Base-by-base conservation (phyloP, 768 basidiomycete genomes). In the Pleurotus citrinopileatus region DNA sequence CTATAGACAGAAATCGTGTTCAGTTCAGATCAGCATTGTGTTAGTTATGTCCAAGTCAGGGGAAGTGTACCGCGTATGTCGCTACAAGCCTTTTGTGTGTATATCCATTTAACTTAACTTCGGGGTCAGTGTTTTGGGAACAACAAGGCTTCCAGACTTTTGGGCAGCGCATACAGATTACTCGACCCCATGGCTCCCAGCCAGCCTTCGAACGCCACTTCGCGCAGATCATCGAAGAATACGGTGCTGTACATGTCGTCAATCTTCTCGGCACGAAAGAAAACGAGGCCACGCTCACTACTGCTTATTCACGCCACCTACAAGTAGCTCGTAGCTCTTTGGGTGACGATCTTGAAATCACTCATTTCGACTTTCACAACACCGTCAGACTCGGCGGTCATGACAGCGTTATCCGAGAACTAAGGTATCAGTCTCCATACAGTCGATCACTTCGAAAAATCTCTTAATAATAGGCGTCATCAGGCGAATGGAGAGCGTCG, bases 121-220 rank as follows among this genome's bases (percentile, higher is more conserved):
- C 53, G 23, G 52, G 22, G 52, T 42, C 64, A 94, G 94, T 98
- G 55, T 99, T 99, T 67, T 99, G 97, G 97, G 96, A 98, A 67
- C 96, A 99, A 64, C 94, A 96, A 70, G 94, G 93, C 23, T 67
- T 95, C 36, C 93, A 95, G 65, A 95, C 96, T 0, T 94, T 99
- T 64, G 91, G 94, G 32, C 94, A 93, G 59, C 83, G 84, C 53
- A 93, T 99, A 37, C 94, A 98, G 65, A 92, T 99, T 57, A 95
- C 94, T 10, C 86, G 95, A 10, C 96, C 97, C 1, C 88, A 92
- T 60, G 93, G 94, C 2, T 95, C 95, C 0, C 96, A 98, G 60
- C 95, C 95, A 6, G 97, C 97, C 1, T 99, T 99, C 64, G 91
- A 98, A 60, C 85, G 91, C 34, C 97, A 99, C 70, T 91, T 98